Evolutionary conservation across 2,329 filamentous ascomycete species (phyloP), one percentile per base, ranked within the genome.

Genomic region (Hypoxylon sp.): DNA sequence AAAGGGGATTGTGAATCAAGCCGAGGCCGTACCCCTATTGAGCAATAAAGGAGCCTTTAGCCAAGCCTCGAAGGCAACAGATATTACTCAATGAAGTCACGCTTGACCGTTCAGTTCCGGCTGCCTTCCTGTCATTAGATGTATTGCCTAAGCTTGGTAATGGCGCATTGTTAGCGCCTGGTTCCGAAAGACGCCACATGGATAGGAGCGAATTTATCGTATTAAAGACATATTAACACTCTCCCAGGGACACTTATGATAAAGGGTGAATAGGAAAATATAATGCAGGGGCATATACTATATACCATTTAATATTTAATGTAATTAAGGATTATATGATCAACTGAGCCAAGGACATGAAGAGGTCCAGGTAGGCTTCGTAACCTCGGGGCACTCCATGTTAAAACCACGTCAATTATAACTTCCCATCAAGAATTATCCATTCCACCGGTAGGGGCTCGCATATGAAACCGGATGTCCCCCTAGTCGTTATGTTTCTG

Each of bases 401-500:
- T 9, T 31, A 2, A 31, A 31, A 9, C 29, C 6, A 31, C 29
- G 29, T 31, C 29, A 31, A 31, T 31, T 8, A 8, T 8, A 31
- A 17, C 14, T 22, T 44, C 17, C 39, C 10, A 22, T 44, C 9
- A 22, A 44, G 39, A 19, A 3, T 17, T 44, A 22, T 19, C 17
- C 17, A 44, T 44, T 22, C 39, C 39, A 5, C 17, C 22, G 9
- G 11, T 22, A 26, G 22, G 9, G 4, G 13, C 13, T 48, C 6
- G 22, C 22, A 48, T 33, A 31, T 26, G 5, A n/a, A 2, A 31
- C 10, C 5, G 14, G 3, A 50, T 31, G 2, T 31, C 5, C 13
- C 5, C 17, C n/a, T n/a, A 5, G 35, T 47, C 22, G 69, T 33
- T 67, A 65, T 9, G 53, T 51, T 46, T 51, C 51, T 10, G 63